Evolutionary conservation across 2,329 filamentous ascomycete genomes (phyloP), one percentile per base, ranked within the genome.

Genomic region (Penicillium decumbens): DNA sequence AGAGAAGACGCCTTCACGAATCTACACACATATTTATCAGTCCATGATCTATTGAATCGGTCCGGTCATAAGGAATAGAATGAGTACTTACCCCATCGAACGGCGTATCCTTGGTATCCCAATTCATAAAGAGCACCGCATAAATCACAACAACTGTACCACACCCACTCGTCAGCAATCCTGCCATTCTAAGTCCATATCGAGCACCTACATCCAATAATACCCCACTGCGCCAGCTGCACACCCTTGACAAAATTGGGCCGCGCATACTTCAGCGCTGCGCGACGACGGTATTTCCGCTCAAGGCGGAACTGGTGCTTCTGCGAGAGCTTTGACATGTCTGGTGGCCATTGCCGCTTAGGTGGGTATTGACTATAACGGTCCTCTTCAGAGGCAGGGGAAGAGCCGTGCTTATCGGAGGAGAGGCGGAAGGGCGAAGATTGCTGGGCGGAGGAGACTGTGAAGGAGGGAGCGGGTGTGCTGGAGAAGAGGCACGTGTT

Each of bases 241-340:
- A 78, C 77, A 57, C 68, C 74, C 60, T 81, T 83, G 13, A 75
- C 77, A 77, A 81, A 84, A 51, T 69, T 69, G 3, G 82, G 82
- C 23, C 80, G 71, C 10, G 78, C 77, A 65, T 77, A 84, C 65
- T 83, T 84, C 56, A 83, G 69, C 64, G 80, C 79, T 43, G 79
- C 73, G 45, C 83, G 76, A 44, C 83, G 75, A 30, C 82, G 76
- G 68, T 83, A 87, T 53, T 81, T 81, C 51, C 82, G 78, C 68
- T 87, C 83, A 41, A 85, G 77, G n/a, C 80, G 77, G 71, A 85
- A 85, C 62, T 85, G 81, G 62, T 86, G 80, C 63, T 81, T 83
- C n/a, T 74, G 72, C 1, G 81, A 81, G 43, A 86, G 72, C 55
- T 80, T 77, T 48, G 72, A 71, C 68, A 86, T 80, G 63, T 84